Base-by-base conservation (phyloP, 441 rosid genomes). In the Melastoma candidum region DNA sequence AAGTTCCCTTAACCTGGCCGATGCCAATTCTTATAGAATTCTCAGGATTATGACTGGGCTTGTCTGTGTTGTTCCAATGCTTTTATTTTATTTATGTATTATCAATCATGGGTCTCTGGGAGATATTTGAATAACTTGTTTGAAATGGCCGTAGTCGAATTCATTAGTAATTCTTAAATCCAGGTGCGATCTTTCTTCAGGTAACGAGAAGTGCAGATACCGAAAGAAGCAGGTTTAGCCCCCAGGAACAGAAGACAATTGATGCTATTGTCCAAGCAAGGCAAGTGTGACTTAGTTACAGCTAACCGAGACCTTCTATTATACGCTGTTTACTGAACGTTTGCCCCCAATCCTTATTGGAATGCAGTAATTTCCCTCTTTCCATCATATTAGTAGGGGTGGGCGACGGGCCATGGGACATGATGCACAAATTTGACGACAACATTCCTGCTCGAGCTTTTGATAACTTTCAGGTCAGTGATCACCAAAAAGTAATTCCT, bases 371-470 rank as follows among this genome's bases (percentile, higher is more conserved):
- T 60, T 77, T 76, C 70, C 97, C 99, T n/a, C 70, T 94, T 63
- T 94, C 99, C 9, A 94, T 94, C 51, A 77, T 90, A 50, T 67
- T 89, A 50, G 99, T 94, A 14, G 97, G 99, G 47, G 99, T 94
- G 45, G 99, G 99, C 50, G 99, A 94, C 59, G 99, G 97, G 2
- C 99, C 99, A 9, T 94, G 99, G 99, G 97, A 94, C 64, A 77
- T 82, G 68, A 94, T 94, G 97, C 84, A 70, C 63, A 90, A 90
- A 66, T 94, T 94, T 57, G 97, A 94, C 63, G 97, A 94, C 56
- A 87, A 94, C 67, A 90, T 90, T 61, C 97, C 97, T 49, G 68
- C 85, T 54, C 83, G 97, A 14, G 83, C 77, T 53, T 94, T 87
- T 14, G 95, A 87, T 65, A 90, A 90, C 32, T 90, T 90, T 68